Evolutionary conservation across 2,329 filamentous ascomycete genomes (phyloP).

Genomic region (Neophaeococcomyces mojaviensis): DNA sequence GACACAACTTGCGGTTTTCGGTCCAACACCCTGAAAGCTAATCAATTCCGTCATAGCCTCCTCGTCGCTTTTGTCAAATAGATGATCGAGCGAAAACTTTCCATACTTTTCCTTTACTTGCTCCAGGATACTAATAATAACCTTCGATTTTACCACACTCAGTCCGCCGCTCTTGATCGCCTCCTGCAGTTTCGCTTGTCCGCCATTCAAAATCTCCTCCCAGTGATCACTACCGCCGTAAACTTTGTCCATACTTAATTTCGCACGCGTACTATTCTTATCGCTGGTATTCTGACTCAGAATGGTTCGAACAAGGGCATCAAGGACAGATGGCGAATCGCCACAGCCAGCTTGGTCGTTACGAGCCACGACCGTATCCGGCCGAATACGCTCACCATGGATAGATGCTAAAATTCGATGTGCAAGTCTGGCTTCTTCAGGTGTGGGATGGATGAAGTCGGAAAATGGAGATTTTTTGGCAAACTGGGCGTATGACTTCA

Average conservation of each 20-base stretch:
- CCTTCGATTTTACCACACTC: slow-evolving; percentile 52
- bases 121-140: slow-evolving; percentile 22
- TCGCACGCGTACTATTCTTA: slow-evolving; percentile 61
- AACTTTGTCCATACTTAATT: slow-evolving; percentile 64
- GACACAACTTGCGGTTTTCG: slow-evolving; percentile 61
- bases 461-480: slow-evolving; percentile 58
- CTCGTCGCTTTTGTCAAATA: slow-evolving; percentile 48
- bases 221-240: slow-evolving; percentile 51
- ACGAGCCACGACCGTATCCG: slow-evolving; percentile 61
- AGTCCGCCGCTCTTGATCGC: slow-evolving; percentile 52
- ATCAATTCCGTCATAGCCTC: slow-evolving; percentile 52
- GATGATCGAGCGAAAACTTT: slow-evolving; percentile 44
- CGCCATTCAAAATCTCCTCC: slow-evolving; percentile 34
- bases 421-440: slow-evolving; percentile 62
- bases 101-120: slow-evolving; percentile 23
- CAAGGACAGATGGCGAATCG: slow-evolving; percentile 57
- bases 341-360: slow-evolving; percentile 64
- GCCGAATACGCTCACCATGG: slow-evolving; percentile 59
- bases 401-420: slow-evolving; percentile 55
- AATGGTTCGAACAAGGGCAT: slow-evolving; percentile 55
- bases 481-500: slow-evolving; percentile 35
- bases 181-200: slow-evolving; percentile 39
- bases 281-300: slow-evolving; percentile 55
- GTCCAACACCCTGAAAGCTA: slow-evolving; percentile 55
- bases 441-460: slow-evolving; percentile 56